Percentiles rank a stretch among this genome's conserved stretches.
Conservation (phyloP, 441 rosid genomes). For the Mallotus repandus region DNA sequence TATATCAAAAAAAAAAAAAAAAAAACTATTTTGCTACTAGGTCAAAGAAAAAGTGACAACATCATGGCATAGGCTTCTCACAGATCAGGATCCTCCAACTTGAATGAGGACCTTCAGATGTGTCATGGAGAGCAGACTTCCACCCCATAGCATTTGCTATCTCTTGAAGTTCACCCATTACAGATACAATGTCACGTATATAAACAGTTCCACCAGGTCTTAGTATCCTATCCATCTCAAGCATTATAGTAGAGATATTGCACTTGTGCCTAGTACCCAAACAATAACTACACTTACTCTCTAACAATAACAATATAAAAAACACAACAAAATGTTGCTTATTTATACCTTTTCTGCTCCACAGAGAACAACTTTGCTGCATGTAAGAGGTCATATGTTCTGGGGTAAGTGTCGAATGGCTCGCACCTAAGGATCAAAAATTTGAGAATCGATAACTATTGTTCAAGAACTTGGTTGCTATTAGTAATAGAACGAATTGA, state of each 20-base stretch:
- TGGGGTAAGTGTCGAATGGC: conserved; percentile 79
- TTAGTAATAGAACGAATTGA: too few species aligned
- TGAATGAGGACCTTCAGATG: conserved; percentile 91
- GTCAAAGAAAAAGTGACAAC: not conserved
- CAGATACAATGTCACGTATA: conserved; percentile 62
- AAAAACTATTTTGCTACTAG: not conserved
- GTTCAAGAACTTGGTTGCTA: too few species aligned
- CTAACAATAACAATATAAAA: not conserved
- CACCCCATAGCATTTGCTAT: conserved; percentile 80
- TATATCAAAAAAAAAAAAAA: not conserved
- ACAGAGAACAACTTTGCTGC: conserved; percentile 68
- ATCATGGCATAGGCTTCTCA: conserved; percentile 48
- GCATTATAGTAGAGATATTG: conserved; percentile 75
- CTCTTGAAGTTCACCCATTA: conserved; percentile 72
- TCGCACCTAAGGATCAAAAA: conserved; percentile 54
- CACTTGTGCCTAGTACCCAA: conserved; percentile 44
- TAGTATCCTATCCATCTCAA: conserved; percentile 92
- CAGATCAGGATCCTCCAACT: conserved; percentile 67
- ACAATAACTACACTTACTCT: not conserved
- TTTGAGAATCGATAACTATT: not conserved
- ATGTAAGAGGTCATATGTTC: conserved; percentile 75
- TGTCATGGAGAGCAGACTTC: conserved; percentile 53
- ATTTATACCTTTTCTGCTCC: conserved; percentile 58
- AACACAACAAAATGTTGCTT: not conserved
- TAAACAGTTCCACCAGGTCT: conserved; percentile 86